Evolutionary conservation across 768 basidiomycete genomes (phyloP), one percentile per base, ranked within the genome.

Genomic region (Boletellus sp.): DNA sequence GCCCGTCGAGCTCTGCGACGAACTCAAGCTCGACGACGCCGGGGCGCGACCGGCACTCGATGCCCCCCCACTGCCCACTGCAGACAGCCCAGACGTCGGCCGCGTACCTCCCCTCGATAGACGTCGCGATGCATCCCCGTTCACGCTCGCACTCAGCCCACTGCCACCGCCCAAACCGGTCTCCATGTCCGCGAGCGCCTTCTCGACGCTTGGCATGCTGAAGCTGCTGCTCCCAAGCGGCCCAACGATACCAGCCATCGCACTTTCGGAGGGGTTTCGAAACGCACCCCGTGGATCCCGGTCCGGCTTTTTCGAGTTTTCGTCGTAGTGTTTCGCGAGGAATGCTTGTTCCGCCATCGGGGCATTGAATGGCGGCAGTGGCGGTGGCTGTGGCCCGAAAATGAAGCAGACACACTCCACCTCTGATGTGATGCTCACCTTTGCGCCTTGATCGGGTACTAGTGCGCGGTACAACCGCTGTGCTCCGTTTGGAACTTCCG

Each of bases 341-440:
- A 97, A 98, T 0, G 81, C 76, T 70, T 97, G 94, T 63, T 98
- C 95, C 22, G 88, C 83, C 28, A 81, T 87, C 0, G 90, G 89
- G 17, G 80, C 83, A 64, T 89, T 90, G 74, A 91, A 83, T 0
- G 81, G 82, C 20, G 84, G 90, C 26, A 89, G 69, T 16, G 83
- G 79, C 6, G 78, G 77, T 4, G 80, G 78, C 84, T 90, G 50
- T 38, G 24, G 40, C 36, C 8, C 40, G 16, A 33, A 56, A 38
- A 24, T 47, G 46, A 55, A 35, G 1, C 9, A 19, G 34, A 23
- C 32, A 17, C 16, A 9, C 5, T n/a, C 2, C 26, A 15, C 6
- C 1, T 16, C 5, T 19, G 24, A 28, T 6, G 31, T 42, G 28
- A 19, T 28, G 42, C 78, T 60, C 60, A 87, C 93, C 72, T 87